A percentile compares a stretch with the other conserved stretches of the same genome.
Evolutionary conservation across 352 stramenopile species (phyloP).

Genomic region (Globisporangium parvum): DNA sequence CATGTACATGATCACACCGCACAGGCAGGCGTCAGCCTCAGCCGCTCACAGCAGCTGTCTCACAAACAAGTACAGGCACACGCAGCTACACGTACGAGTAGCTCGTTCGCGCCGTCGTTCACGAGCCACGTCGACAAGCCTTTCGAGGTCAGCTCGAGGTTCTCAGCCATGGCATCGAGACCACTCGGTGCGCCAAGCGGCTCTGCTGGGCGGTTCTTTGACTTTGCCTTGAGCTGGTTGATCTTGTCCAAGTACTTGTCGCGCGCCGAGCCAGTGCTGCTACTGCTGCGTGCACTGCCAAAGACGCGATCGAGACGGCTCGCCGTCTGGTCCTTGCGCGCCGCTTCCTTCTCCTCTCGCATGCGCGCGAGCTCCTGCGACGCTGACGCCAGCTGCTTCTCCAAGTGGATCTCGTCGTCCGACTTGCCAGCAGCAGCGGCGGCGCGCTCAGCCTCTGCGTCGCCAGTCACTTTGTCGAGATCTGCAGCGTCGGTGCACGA

Average conservation of each 20-base stretch:
- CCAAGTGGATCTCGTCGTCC: conserved; percentile 48
- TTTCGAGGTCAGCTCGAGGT: conserved; percentile 29
- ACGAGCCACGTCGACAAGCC: conserved; percentile 69
- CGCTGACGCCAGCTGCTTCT: conserved; percentile 48
- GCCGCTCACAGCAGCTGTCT: too few species aligned
- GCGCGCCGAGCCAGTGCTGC: conserved; percentile 22
- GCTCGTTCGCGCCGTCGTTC: conserved; percentile 62
- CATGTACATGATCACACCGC: neutral
- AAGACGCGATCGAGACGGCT: conserved; percentile 1
- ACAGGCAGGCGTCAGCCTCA: neutral
- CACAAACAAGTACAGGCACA: neutral
- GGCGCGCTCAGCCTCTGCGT: conserved; percentile 15
- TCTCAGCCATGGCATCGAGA: conserved; percentile 21
- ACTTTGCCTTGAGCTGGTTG: conserved; percentile 58
- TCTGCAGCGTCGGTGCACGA: conserved; percentile 20
- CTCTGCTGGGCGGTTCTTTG: conserved; percentile 20
- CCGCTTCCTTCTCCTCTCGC: conserved; percentile 20
- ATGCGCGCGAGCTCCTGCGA: conserved; percentile 23
- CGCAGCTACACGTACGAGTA: conserved; percentile 27
- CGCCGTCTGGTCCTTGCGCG: conserved; percentile 9
- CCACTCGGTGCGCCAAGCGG: neutral
- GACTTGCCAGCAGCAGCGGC: conserved; percentile 19
- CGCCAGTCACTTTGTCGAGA: conserved; percentile 43
- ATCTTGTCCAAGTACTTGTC: conserved; percentile 78
- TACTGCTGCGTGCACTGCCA: neutral